These are phyloP conservation scores for Dioszegia aurantiaca DNA, from an alignment of 768 basidiomycete species.

Conservation along the genomic window DNA sequence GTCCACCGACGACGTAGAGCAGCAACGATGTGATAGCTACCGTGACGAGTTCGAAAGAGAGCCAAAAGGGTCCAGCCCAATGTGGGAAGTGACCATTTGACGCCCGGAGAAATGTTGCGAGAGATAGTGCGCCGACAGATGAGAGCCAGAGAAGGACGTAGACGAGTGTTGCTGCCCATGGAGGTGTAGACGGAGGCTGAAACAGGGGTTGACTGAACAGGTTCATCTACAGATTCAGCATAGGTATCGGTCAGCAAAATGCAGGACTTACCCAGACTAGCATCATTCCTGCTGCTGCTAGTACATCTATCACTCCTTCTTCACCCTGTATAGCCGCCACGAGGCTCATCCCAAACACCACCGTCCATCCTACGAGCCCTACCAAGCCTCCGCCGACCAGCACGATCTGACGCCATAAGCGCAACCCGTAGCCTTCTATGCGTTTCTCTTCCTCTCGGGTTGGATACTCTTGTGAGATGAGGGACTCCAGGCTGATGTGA, in stretches of 20 bases:
- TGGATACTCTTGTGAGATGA: slow-evolving; percentile 24
- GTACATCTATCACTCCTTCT: slow-evolving; percentile 19
- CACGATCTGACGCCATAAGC: slow-evolving; percentile 33
- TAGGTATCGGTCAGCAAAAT: background rate
- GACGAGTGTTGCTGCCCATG: slow-evolving; percentile 28
- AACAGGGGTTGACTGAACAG: slow-evolving; percentile 30
- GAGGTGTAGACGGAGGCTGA: slow-evolving; percentile 37
- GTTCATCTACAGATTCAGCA: slow-evolving; percentile 21
- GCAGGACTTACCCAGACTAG: slow-evolving; percentile 44
- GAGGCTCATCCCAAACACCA: slow-evolving; percentile 24
- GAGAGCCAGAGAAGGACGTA: slow-evolving; percentile 27
- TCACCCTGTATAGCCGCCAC: slow-evolving; percentile 16
- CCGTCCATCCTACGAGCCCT: slow-evolving; percentile 35
- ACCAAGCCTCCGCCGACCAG: slow-evolving; percentile 28
- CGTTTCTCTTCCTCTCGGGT: slow-evolving; percentile 18
- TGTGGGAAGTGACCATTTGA: slow-evolving; percentile 19
- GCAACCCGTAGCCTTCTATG: slow-evolving; percentile 12
- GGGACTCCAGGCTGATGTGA: slow-evolving; percentile 31
- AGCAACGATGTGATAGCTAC: slow-evolving; percentile 21
- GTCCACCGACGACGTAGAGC: slow-evolving; percentile 24
- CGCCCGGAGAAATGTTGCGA: slow-evolving; percentile 27
- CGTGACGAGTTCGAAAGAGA: slow-evolving; percentile 28
- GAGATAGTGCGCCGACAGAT: slow-evolving; percentile 27
- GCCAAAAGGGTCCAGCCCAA: slow-evolving; percentile 27
- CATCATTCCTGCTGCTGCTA: slow-evolving; percentile 33